Conservation (phyloP, 305 asterid genomes). For the Solanum hybrid region DNA sequence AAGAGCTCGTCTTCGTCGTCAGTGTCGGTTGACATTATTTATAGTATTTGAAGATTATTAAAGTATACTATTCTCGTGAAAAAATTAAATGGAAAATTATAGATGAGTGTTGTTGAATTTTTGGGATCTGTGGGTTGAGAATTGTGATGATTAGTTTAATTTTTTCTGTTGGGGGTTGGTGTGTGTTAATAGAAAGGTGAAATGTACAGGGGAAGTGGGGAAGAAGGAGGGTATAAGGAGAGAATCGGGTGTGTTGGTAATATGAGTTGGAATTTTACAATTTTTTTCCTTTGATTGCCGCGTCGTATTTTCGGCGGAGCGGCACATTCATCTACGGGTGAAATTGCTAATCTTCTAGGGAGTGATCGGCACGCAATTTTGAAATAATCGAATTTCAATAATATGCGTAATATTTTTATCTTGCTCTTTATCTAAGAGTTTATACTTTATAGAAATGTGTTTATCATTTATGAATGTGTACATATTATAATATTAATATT, state of each 20-base stretch:
- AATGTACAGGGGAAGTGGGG: slow-evolving; percentile 2
- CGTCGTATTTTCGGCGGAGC: neutral
- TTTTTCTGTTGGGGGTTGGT: neutral
- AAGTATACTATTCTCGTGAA: neutral
- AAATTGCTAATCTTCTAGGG: neutral
- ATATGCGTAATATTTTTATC: neutral
- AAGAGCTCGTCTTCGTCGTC: slow-evolving; percentile 93
- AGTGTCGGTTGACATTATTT: slow-evolving; percentile 60
- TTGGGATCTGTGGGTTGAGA: neutral
- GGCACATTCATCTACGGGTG: neutral
- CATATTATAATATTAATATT: neutral
- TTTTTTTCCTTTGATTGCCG: neutral
- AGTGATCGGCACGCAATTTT: neutral
- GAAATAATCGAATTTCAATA: no score
- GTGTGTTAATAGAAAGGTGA: neutral
- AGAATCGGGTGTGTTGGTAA: neutral
- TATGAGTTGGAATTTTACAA: neutral
- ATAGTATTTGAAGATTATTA: neutral
- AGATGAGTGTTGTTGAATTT: neutral
- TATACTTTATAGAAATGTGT: neutral
- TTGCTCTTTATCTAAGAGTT: neutral
- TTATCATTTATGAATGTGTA: neutral
- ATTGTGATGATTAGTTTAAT: neutral
- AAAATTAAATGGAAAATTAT: neutral
- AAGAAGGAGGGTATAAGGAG: neutral